Conservation (phyloP, 331 rosid genomes). For the Phaseolus coccineus region DNA sequence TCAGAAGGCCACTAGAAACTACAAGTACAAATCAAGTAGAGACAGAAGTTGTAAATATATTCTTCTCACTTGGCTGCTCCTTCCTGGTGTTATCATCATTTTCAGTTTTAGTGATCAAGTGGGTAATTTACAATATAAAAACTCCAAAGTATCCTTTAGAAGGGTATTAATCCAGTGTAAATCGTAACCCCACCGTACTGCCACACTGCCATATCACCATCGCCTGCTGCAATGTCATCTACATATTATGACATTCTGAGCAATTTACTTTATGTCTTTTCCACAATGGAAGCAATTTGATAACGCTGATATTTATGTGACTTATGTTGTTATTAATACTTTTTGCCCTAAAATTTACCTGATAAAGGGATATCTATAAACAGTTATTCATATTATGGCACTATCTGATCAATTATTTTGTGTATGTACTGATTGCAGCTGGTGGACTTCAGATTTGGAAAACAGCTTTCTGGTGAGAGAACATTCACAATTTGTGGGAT, state of each 20-base stretch:
- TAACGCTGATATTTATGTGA: slow-evolving; percentile 4
- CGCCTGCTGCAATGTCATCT: not conserved
- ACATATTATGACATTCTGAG: not conserved
- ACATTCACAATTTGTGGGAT: slow-evolving; percentile 92
- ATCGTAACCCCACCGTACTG: not conserved
- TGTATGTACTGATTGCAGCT: slow-evolving; percentile 59
- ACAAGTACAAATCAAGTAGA: slow-evolving; percentile 1
- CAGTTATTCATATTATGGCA: slow-evolving; percentile 34
- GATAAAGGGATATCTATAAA: slow-evolving; percentile 1
- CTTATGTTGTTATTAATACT: slow-evolving; percentile 18
- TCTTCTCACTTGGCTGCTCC: not conserved
- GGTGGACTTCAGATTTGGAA: slow-evolving; percentile 93
- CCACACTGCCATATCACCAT: too few species aligned
- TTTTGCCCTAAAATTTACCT: slow-evolving; percentile 4
- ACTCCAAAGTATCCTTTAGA: not conserved
- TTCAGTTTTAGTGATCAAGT: not conserved
- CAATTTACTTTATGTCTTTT: not conserved
- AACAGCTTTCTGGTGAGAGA: slow-evolving; percentile 71
- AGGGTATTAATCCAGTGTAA: not conserved
- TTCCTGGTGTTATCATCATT: not conserved
- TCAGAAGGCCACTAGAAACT: not conserved
- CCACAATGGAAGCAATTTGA: not conserved
- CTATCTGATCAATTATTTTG: slow-evolving; percentile 26
- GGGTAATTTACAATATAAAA: not conserved
- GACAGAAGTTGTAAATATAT: not conserved